phyloP scores from a whole-genome alignment of 2,329 filamentous ascomycete genomes.

The Scedosporium boydii region DNA sequence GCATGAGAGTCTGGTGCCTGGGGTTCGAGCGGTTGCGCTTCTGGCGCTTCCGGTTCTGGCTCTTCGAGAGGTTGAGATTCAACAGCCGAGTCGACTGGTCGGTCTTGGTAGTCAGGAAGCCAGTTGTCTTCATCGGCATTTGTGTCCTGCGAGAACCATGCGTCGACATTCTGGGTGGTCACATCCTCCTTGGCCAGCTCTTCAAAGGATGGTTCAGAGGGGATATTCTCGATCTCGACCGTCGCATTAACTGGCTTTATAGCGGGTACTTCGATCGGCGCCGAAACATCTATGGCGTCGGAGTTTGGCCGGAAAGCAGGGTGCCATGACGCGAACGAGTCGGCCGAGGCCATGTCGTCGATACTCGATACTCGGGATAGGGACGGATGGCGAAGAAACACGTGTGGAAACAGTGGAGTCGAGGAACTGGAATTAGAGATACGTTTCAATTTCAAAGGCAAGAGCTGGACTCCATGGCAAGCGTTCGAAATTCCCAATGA shows the following conservation, averaged over 20 bases:
- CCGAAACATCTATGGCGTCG: background rate
- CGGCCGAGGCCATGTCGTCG: slow-evolving; percentile 30
- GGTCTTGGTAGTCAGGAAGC: slow-evolving; percentile 28
- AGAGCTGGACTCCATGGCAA: slow-evolving; percentile 2
- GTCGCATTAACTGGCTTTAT: background rate
- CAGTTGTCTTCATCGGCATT: slow-evolving; percentile 7
- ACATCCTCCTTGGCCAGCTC: background rate
- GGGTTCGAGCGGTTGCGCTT: background rate
- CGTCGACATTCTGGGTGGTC: slow-evolving; percentile 3
- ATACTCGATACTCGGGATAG: background rate
- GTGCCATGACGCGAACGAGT: slow-evolving; percentile 36
- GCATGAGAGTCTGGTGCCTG: background rate
- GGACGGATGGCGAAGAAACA: background rate
- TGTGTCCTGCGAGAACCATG: slow-evolving; percentile 11
- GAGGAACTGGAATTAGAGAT: background rate
- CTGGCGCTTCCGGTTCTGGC: background rate
- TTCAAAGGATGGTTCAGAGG: slow-evolving; percentile 4
- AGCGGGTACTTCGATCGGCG: background rate
- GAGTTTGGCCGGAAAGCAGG: slow-evolving; percentile 41
- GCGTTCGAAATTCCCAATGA: background rate
- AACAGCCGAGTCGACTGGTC: slow-evolving; percentile 49
- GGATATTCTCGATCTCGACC: background rate
- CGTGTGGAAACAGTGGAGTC: background rate
- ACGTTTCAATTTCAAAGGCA: background rate
- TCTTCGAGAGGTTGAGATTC: slow-evolving; percentile 24